phyloP scores from a whole-genome alignment of 1,284 basidiomycete genomes.

The Microbotryum violaceum region DNA sequence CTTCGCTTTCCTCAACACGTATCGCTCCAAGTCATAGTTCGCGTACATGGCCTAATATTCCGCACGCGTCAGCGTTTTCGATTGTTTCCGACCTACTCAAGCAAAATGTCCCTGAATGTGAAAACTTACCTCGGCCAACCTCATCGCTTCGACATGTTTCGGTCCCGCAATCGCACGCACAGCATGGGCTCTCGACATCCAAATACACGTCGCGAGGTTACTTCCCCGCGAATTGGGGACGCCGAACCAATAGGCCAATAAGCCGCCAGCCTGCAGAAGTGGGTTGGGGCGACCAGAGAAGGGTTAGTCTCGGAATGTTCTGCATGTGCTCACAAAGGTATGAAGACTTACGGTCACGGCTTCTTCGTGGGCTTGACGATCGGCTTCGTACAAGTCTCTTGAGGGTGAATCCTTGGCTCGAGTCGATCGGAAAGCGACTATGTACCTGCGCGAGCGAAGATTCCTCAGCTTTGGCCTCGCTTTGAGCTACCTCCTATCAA shows the following conservation, averaged over 20 bases:
- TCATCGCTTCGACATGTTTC: constrained; percentile 72
- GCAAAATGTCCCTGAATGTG: background rate
- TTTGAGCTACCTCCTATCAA: background rate
- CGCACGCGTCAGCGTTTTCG: background rate
- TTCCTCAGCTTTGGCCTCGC: background rate
- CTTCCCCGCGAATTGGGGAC: constrained; percentile 57
- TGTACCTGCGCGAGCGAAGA: constrained; percentile 54
- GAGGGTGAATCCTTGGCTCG: constrained; percentile 49
- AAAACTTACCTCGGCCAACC: constrained; percentile 51
- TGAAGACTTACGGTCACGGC: constrained; percentile 49
- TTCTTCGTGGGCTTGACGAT: constrained; percentile 78
- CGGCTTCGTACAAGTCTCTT: constrained; percentile 63
- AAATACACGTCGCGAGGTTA: constrained; percentile 91
- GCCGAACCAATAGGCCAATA: constrained; percentile 84
- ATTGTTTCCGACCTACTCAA: background rate
- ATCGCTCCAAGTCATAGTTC: constrained; percentile 66
- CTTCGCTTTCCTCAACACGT: constrained; percentile 57
- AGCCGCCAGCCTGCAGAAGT: constrained; percentile 24
- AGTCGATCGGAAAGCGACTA: constrained; percentile 76
- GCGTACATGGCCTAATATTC: constrained; percentile 55
- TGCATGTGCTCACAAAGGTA: background rate
- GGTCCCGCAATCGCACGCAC: constrained; percentile 68
- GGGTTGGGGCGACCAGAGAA: too few species aligned
- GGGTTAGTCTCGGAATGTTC: too few species aligned
- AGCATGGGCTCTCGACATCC: constrained; percentile 78